Evolutionary conservation across 257 asterid species (phyloP).

Genomic region (Nicotiana undulata): DNA sequence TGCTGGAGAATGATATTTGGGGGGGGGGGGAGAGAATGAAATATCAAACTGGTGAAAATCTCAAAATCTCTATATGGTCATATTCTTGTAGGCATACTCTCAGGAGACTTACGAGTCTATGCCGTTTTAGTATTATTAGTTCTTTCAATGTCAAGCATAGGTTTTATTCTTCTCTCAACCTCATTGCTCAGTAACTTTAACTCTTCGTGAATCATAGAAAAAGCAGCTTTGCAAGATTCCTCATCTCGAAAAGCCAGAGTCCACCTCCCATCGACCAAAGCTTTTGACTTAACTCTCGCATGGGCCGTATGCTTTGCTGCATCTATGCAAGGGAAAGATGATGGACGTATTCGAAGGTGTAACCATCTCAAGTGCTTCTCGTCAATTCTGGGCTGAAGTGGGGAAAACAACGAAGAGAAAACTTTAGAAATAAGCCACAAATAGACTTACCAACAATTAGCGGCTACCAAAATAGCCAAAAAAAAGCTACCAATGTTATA

Average conservation of each 20-base stretch:
- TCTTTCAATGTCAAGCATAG: slow-evolving; percentile 48
- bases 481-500: too few species aligned
- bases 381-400: slow-evolving; percentile 74
- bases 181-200: slow-evolving; percentile 36
- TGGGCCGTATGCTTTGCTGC: slow-evolving; percentile 29
- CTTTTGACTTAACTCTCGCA: slow-evolving; percentile 57
- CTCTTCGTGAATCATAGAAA: slow-evolving; percentile 68
- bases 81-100: slow-evolving; percentile 29
- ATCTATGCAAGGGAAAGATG: slow-evolving; percentile 54
- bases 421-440: too few species aligned
- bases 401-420: background rate
- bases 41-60: slow-evolving; percentile 11
- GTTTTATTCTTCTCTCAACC: slow-evolving; percentile 60
- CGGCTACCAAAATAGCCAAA: too few species aligned
- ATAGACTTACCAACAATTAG: too few species aligned
- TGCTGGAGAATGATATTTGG: slow-evolving; percentile 16
- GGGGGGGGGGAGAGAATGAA: background rate
- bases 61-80: slow-evolving; percentile 20
- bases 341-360: slow-evolving; percentile 91
- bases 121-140: slow-evolving; percentile 18
- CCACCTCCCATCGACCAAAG: slow-evolving; percentile 92
- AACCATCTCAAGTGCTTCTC: slow-evolving; percentile 83
- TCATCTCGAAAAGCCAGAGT: slow-evolving; percentile 87
- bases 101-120: slow-evolving; percentile 8
- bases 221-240: slow-evolving; percentile 60